Evolutionary conservation across 805 yeast species (phyloP).

Genomic region (Pichia cabralensis): DNA sequence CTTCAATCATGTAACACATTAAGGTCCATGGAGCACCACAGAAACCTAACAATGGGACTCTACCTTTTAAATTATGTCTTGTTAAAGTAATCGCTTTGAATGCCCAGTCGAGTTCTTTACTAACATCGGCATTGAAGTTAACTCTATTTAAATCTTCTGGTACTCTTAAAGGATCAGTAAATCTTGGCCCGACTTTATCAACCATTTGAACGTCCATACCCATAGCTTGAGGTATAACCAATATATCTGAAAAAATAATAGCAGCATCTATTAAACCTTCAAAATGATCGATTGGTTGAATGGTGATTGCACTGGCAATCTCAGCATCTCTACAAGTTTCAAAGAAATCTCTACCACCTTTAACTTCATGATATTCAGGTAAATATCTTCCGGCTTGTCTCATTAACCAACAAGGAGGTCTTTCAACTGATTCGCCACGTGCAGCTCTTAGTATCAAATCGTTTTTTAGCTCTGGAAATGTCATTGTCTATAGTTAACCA

Average conservation of each 20-base stretch:
- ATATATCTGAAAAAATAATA: conserved; percentile 88
- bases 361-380: conserved; percentile 87
- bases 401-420: conserved; percentile 98
- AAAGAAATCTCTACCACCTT: conserved; percentile 79
- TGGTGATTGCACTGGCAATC: conserved; percentile 85
- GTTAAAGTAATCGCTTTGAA: conserved; percentile 87
- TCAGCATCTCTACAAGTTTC: conserved; percentile 95
- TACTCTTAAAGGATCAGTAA: conserved; percentile 75
- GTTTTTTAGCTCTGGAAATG: conserved; percentile 75
- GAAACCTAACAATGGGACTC: conserved; percentile 91
- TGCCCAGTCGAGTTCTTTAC: conserved; percentile 84
- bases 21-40: conserved; percentile 98
- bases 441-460: conserved; percentile 92
- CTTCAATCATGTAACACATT: conserved; percentile 94
- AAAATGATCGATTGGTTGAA: conserved; percentile 88
- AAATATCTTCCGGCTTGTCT: conserved; percentile 94
- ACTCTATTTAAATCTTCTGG: conserved; percentile 56
- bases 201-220: conserved; percentile 92
- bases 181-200: conserved; percentile 91
- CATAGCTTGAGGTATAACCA: conserved; percentile 97
- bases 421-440: conserved; percentile 77
- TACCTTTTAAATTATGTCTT: conserved; percentile 74
- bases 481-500: conserved; percentile 6
- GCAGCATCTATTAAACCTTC: conserved; percentile 93
- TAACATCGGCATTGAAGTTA: conserved; percentile 53